Conservation (phyloP, 2,329 filamentous ascomycete species). For the Mycocentrospora acerina region DNA sequence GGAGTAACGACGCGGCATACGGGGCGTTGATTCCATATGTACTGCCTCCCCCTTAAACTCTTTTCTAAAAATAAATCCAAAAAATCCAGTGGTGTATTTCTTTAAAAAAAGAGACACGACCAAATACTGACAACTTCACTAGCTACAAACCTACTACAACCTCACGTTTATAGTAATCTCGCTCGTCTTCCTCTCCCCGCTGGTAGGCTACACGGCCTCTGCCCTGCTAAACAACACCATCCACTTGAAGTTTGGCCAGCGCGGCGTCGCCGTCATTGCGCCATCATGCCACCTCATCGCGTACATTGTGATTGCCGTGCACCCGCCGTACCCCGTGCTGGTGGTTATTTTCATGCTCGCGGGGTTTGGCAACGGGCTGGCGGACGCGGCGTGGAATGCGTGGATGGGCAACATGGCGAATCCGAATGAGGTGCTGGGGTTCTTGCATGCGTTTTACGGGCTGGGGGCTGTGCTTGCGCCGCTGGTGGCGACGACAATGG, state of each 20-base stretch:
- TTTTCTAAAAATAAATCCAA: no score
- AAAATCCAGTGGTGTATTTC: no score
- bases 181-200: constrained; percentile 66
- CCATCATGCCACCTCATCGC: constrained; percentile 64
- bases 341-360: constrained; percentile 65
- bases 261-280: constrained; percentile 68
- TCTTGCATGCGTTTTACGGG: constrained; percentile 72
- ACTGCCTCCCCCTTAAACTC: no score
- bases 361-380: constrained; percentile 71
- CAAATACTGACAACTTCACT: not conserved
- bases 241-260: constrained; percentile 66
- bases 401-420: constrained; percentile 72
- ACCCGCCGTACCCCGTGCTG: constrained; percentile 69
- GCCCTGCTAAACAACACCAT: constrained; percentile 66
- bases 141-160: constrained; percentile 64
- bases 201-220: constrained; percentile 64
- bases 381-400: constrained; percentile 58
- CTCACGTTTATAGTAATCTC: constrained; percentile 65
- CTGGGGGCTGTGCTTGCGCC: constrained; percentile 70
- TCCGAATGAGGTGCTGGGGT: constrained; percentile 72
- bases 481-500: constrained; percentile 71
- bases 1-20: constrained; percentile 67
- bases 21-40: constrained; percentile 58
- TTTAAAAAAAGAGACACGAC: not conserved
- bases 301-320: constrained; percentile 65